These are phyloP conservation scores for Cryptococcus deneoformans DNA, from an alignment of 1,284 basidiomycete genomes.

Conservation along the genomic window DNA sequence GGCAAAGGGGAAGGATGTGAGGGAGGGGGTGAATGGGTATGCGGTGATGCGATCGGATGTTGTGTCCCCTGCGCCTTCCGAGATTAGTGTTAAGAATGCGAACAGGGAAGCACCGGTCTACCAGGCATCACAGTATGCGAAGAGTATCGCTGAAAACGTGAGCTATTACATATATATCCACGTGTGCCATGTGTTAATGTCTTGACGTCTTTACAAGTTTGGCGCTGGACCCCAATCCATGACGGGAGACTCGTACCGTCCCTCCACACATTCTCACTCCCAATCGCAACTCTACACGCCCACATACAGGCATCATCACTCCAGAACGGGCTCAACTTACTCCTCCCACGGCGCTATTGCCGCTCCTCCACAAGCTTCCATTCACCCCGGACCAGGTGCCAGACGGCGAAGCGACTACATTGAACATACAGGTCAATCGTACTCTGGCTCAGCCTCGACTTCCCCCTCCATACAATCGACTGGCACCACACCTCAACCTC, in stretches of 20 bases:
- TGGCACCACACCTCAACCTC: background rate
- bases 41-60: background rate
- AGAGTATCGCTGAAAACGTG: slow-evolving; percentile 43
- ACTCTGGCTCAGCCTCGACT: slow-evolving; percentile 52
- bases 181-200: background rate
- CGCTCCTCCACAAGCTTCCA: slow-evolving; percentile 71
- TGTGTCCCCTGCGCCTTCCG: slow-evolving; percentile 11
- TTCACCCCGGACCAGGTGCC: slow-evolving; percentile 60
- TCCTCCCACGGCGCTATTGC: slow-evolving; percentile 47
- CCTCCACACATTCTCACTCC: slow-evolving; percentile 10
- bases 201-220: slow-evolving; percentile 18
- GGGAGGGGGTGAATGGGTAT: background rate
- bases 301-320: slow-evolving; percentile 7
- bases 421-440: slow-evolving; percentile 69
- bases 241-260: slow-evolving; percentile 26
- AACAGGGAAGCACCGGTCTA: slow-evolving; percentile 40
- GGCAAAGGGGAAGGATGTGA: slow-evolving; percentile 10
- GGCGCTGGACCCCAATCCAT: slow-evolving; percentile 38
- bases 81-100: slow-evolving; percentile 15
- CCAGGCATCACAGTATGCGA: slow-evolving; percentile 37
- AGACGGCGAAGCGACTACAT: slow-evolving; percentile 73
- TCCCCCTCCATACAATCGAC: slow-evolving; percentile 10
- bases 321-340: slow-evolving; percentile 22
- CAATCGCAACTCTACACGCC: slow-evolving; percentile 12
- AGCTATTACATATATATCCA: slow-evolving; percentile 11